Conservation (phyloP, 257 asterid genomes). For the Cynanchum wilfordii region DNA sequence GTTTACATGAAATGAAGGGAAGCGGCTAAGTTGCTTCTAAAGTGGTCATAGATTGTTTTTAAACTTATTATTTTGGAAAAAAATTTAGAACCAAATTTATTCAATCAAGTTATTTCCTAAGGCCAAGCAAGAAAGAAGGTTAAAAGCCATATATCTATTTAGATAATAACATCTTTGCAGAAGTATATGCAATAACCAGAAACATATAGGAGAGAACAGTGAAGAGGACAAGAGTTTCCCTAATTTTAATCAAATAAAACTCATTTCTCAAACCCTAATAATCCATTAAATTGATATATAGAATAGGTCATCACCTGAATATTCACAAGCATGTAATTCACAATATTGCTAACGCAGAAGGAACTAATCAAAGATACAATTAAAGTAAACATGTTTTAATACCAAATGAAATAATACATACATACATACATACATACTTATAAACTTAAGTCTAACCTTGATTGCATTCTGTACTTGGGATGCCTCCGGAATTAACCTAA, state of each 20-base stretch:
- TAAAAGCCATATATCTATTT: background rate
- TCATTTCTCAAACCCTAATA: background rate
- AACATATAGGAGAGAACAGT: background rate
- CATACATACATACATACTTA: no score
- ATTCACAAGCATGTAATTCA: no score
- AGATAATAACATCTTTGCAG: background rate
- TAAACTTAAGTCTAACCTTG: conserved; percentile 36
- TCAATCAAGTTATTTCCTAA: background rate
- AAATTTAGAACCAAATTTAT: background rate
- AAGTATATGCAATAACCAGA: background rate
- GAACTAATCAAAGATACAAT: background rate
- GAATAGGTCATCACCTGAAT: no score
- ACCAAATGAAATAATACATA: background rate
- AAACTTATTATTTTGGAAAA: background rate
- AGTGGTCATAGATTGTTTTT: background rate
- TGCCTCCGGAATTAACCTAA: conserved; percentile 86
- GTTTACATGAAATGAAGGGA: background rate
- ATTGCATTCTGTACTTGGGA: conserved; percentile 81
- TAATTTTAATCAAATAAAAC: background rate
- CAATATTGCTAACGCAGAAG: no score
- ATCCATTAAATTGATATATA: background rate
- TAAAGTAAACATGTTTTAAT: background rate
- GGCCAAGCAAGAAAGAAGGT: background rate
- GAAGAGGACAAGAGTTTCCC: background rate
- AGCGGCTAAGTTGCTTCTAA: background rate